Base-by-base conservation (phyloP, 495 filamentous ascomycete genomes). In the Penicillium ochrochloron region DNA sequence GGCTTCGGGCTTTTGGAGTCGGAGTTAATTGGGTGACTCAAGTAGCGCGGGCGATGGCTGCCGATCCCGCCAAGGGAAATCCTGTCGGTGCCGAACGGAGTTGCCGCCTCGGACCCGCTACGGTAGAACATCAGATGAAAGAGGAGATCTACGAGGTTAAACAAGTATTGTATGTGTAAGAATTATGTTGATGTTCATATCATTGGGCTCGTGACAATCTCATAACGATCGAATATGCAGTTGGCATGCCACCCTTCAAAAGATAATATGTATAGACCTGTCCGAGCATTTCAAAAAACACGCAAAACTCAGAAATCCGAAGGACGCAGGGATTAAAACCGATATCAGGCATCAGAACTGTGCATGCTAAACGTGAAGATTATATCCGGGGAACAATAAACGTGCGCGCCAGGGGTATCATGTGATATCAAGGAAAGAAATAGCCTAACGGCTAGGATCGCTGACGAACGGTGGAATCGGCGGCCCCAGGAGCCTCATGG, bases 1-100 rank as follows among this genome's bases (percentile, higher is more conserved):
- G 53, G 61, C 62, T 33, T 76, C 73, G 75, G 75, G 63, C 59
- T 67, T 72, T 71, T 56, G 53, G 29, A 62, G 33, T 65, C 68
- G 66, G 68, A 57, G 60, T 56, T 68, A 65, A 66, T 56, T 63
- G 60, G 53, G 12, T 23, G 31, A 42, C 35, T 33, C 29, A 55
- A 55, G 21, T 53, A 21, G n/a, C 42, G 42, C 42, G 12, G 52
- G 52, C 51, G 29, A 37, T n/a, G 17, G 10, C 2, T 5, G n/a
- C 19, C 42, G 57, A 50, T 60, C 57, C 21, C 11, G n/a, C 25
- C 21, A 34, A 50, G 33, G 29, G 21, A 9, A 17, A 25, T 39
- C n/a, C 23, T 44, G 42, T 12, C 53, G 33, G 53, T 19, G 9
- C 53, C 29, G 53, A 56, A 56, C 53, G 51, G 29, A 53, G 42